A percentile compares a stretch with the other conserved stretches of the same genome.
These are phyloP conservation scores for Puccinia horiana DNA, from an alignment of 1,284 basidiomycete genomes.

Conservation along the genomic window DNA sequence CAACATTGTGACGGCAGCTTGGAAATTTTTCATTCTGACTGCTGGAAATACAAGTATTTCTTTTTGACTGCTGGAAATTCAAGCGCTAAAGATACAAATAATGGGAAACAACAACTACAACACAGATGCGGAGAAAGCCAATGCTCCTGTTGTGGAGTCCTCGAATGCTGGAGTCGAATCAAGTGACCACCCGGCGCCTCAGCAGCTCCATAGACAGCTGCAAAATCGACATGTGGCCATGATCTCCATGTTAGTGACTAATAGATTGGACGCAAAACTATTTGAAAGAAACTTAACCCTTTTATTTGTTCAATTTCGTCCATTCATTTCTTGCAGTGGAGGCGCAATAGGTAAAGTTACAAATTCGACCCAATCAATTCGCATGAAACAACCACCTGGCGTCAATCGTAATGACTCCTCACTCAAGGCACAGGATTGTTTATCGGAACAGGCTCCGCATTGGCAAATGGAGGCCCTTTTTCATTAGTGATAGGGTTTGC, in stretches of 20 bases:
- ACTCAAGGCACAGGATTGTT: constrained; percentile 45
- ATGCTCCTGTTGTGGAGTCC: neutral
- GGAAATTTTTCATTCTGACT: too few species aligned
- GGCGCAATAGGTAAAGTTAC: constrained; percentile 44
- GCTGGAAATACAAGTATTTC: neutral
- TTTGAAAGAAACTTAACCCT: neutral
- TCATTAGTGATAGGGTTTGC: constrained; percentile 35
- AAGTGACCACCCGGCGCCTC: neutral
- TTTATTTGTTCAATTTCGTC: neutral
- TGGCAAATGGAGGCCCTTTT: constrained; percentile 41
- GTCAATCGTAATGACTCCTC: neutral
- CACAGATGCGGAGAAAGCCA: constrained; percentile 10
- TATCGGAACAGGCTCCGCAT: constrained; percentile 45
- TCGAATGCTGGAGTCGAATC: neutral
- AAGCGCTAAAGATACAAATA: neutral
- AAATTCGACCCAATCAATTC: neutral
- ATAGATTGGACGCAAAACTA: neutral
- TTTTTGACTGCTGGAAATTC: neutral
- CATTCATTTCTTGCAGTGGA: neutral
- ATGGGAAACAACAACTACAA: neutral
- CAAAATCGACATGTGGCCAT: constrained; percentile 50
- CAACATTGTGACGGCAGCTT: neutral
- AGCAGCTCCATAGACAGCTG: constrained; percentile 45
- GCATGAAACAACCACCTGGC: neutral
- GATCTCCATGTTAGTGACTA: constrained; percentile 47